Conservation (phyloP, 176 grass and related monocot genomes). For the Hsuehochloa calcarea region DNA sequence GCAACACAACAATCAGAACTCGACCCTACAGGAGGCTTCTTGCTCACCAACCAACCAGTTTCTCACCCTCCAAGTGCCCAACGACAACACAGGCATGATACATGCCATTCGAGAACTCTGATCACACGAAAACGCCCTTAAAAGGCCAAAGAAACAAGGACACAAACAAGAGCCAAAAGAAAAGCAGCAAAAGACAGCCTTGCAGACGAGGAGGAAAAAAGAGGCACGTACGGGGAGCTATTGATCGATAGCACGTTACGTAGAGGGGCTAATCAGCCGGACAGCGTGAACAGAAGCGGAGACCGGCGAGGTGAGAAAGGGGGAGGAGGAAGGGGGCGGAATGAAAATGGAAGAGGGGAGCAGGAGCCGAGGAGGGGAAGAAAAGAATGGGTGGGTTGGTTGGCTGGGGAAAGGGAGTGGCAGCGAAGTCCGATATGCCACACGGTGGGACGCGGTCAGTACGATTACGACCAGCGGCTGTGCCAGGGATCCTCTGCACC, state of each 20-base stretch:
- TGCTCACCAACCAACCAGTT: background rate
- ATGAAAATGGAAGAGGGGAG: constrained; percentile 8
- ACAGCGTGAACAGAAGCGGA: constrained; percentile 7
- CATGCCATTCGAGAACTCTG: background rate
- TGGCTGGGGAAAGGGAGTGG: constrained; percentile 29
- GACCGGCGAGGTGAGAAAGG: constrained; percentile 30
- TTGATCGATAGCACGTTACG: background rate
- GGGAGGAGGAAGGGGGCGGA: constrained; percentile 1
- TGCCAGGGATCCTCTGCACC: constrained; percentile 38
- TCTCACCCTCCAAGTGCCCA: background rate
- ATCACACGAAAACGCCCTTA: background rate
- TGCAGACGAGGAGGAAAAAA: background rate
- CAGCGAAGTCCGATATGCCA: constrained; percentile 34
- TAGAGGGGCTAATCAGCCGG: background rate
- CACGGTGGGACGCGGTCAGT: constrained; percentile 34
- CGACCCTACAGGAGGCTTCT: background rate
- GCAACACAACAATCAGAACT: background rate
- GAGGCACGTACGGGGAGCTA: constrained; percentile 43
- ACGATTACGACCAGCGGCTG: constrained; percentile 24
- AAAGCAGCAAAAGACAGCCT: background rate
- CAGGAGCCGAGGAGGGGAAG: background rate
- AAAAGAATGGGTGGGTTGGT: background rate
- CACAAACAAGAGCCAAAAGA: background rate
- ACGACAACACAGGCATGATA: background rate
- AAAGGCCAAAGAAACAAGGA: constrained; percentile 1